These are phyloP conservation scores for Endocarpon pusillum DNA, from an alignment of 495 filamentous ascomycete genomes.

Conservation along the genomic window DNA sequence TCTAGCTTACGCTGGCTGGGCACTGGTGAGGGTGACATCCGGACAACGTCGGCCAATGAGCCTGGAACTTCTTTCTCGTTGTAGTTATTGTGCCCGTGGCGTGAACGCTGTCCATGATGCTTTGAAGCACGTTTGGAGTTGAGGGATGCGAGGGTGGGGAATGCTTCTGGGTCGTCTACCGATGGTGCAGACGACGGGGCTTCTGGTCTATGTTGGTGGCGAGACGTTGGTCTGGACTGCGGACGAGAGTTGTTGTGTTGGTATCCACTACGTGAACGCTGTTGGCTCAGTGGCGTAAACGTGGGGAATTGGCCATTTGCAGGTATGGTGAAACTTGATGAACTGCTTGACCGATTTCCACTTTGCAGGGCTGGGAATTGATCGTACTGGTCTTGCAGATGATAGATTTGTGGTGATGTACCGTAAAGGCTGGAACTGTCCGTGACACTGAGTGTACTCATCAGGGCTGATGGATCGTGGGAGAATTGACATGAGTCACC, in stretches of 20 bases:
- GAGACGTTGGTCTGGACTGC: conserved; percentile 72
- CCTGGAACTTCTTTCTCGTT: conserved; percentile 50
- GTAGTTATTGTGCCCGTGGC: conserved; percentile 38
- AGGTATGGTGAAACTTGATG: no score
- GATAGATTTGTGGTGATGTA: conserved; percentile 52
- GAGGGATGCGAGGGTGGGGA: conserved; percentile 78
- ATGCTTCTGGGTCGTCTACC: conserved; percentile 88
- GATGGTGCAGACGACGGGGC: conserved; percentile 50
- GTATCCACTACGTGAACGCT: background rate
- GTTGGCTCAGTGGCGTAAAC: background rate
- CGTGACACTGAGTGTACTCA: conserved; percentile 47
- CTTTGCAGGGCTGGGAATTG: conserved; percentile 77
- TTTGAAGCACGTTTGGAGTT: conserved; percentile 68
- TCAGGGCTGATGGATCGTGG: conserved; percentile 76
- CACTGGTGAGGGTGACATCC: conserved; percentile 71
- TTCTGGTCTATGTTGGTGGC: conserved; percentile 54
- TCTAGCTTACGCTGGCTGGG: conserved; percentile 31
- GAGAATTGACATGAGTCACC: conserved; percentile 93
- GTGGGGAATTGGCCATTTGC: background rate
- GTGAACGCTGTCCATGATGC: conserved; percentile 74
- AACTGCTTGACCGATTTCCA: no score
- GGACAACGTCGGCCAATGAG: conserved; percentile 87
- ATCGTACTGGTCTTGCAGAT: conserved; percentile 65
- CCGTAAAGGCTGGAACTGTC: conserved; percentile 26
- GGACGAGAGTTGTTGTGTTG: conserved; percentile 31